A percentile compares a stretch with the other conserved stretches of the same genome.
Conservation (phyloP, 331 rosid genomes). For the Stylosanthes scabra region DNA sequence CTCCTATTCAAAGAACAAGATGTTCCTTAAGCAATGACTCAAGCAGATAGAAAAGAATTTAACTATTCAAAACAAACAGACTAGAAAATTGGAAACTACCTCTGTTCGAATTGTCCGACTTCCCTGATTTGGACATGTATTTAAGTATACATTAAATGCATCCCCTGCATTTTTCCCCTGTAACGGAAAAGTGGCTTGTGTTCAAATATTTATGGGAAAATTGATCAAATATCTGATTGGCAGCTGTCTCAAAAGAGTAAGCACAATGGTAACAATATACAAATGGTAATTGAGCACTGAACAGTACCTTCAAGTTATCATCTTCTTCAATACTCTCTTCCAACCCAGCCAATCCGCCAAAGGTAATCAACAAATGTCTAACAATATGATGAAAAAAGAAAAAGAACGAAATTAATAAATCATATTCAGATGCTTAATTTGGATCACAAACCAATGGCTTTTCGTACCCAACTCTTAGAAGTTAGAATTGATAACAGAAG, state of each 20-base stretch:
- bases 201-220: neutral
- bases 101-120: conserved; percentile 99
- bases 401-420: conserved; percentile 32
- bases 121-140: conserved; percentile 95
- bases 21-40: conserved; percentile 1
- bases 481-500: conserved; percentile 31
- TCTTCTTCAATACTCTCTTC: conserved; percentile 99
- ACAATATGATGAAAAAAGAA: conserved; percentile 39
- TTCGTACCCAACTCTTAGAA: conserved; percentile 29
- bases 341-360: conserved; percentile 99
- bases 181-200: conserved; percentile 7
- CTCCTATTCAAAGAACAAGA: conserved; percentile 64
- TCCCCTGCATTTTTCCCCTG: conserved; percentile 68
- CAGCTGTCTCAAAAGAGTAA: conserved; percentile 31
- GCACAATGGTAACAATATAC: neutral
- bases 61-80: neutral
- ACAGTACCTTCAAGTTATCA: conserved; percentile 64
- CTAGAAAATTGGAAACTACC: conserved; percentile 51
- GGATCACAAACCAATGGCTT: conserved; percentile 30
- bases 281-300: conserved; percentile 12
- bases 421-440: conserved; percentile 17
- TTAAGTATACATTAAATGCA: conserved; percentile 69
- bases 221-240: conserved; percentile 17
- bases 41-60: neutral
- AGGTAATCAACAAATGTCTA: conserved; percentile 93